Base-by-base conservation (phyloP, 345 rosid genomes). In the Garcia nutans region DNA sequence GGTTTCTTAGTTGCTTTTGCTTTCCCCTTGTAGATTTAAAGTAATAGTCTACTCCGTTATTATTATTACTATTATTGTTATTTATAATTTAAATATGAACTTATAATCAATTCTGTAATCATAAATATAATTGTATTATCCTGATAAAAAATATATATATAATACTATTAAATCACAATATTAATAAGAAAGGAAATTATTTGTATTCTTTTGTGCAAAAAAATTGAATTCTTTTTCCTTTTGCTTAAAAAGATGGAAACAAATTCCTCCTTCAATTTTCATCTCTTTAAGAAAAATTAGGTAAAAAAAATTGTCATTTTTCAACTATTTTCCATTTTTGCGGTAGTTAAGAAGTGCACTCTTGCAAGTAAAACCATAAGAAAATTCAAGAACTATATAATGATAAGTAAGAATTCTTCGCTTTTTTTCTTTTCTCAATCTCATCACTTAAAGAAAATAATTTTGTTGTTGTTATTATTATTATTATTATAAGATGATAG, bases 11-110 rank as follows among this genome's bases (percentile, higher is more conserved):
- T 68, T 52, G 45, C 67, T 69, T 26, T 10, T 68, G 76, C 54
- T 77, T 78, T 69, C 79, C 74, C 79, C 71, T 50, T 12, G 62
- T 69, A 37, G 61, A 26, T 54, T 28, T 58, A 65, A 61, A 71
- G 72, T 28, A 72, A 65, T 73, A 59, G n/a, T 42, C 73, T n/a
- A 54, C 55, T 31, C 5, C 50, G 42, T 7, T 64, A 37, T 22
- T 44, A 24, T 75, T 75, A 47, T 8, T 47, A 6, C 10, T 5
- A 6, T 44, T 44, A 44, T 44, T 44, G 7, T 44, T 5, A 44
- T 44, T 44, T 10, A 47, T 37, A 0, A 37, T 4, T 37, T 37
- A 6, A 37, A 37, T 37, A 3, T 0, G 5, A 37, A 37, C 6
- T 37, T 37, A 37, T 37, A 37, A 37, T 37, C 6, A 37, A 5